A percentile compares a stretch with the other conserved stretches of the same genome.
Evolutionary conservation across 2,329 filamentous ascomycete genomes (phyloP).

Genomic region (Aureobasidium sp.): DNA sequence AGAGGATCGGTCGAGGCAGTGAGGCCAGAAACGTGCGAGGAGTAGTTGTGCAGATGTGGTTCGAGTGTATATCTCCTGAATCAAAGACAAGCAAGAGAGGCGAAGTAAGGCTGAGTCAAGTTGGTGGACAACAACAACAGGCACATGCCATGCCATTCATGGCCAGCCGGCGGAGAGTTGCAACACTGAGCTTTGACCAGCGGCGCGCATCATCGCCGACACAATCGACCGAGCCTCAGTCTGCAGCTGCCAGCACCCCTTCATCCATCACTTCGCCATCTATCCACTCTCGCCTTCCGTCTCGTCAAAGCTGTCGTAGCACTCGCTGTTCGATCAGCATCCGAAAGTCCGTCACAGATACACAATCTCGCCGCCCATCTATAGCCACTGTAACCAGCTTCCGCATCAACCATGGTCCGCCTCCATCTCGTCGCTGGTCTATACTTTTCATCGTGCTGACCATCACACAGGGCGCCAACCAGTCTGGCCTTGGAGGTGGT

Average conservation of each 20-base stretch:
- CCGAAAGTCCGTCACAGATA: neutral
- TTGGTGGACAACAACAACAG: neutral
- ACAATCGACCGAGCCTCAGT: neutral
- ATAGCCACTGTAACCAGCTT: neutral
- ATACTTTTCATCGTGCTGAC: neutral
- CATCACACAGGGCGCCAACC: constrained; percentile 61
- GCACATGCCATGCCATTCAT: neutral
- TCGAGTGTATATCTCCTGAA: no score
- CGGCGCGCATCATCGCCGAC: neutral
- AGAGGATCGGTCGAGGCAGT: neutral
- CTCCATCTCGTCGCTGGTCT: neutral
- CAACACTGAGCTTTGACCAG: neutral
- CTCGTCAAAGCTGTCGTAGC: neutral
- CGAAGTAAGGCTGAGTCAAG: neutral
- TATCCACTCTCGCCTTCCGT: neutral
- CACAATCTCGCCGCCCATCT: neutral
- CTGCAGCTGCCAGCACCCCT: neutral
- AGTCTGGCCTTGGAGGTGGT: constrained; percentile 76
- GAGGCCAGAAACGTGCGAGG: neutral
- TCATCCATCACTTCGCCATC: neutral
- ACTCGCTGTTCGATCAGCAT: neutral
- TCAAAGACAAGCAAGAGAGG: neutral
- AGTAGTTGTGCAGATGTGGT: neutral
- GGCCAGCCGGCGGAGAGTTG: neutral
- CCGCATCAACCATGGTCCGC: constrained; percentile 14